Evolutionary conservation across 495 filamentous ascomycete genomes (phyloP), one percentile per base, ranked within the genome.

Genomic region (Trichoderma asperelloides): DNA sequence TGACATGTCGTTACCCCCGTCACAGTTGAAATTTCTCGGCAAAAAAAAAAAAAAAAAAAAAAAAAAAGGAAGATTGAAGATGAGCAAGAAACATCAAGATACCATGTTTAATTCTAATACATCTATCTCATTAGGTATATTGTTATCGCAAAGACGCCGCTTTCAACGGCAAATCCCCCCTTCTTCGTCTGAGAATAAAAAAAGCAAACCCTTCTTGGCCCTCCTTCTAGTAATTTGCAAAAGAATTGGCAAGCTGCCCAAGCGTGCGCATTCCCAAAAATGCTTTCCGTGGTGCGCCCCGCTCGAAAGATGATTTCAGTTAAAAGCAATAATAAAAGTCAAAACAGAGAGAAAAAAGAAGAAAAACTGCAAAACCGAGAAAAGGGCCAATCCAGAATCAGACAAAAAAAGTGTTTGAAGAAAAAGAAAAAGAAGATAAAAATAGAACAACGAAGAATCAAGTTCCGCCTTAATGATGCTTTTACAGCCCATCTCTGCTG

Each of bases 111-210:
- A n/a, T 60, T 60, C 55, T 60, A 60, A 60, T 60, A 60, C 55
- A 60, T 60, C 55, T 60, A 60, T 60, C 25, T 60, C 55, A 60
- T 60, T 60, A 60, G 55, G 55, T 60, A 60, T 60, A 60, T 60
- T 23, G 12, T 28, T 30, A 23, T 21, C 55, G 11, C 23, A 60
- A 60, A 60, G 23, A 60, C 27, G 23, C 25, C 55, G 55, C 23
- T 60, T 7, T 60, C 27, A 7, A 30, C 23, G 55, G 55, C 55
- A 27, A 30, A n/a, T n/a, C 30, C 18, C 16, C 55, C 27, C 27
- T 30, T 60, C 55, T 30, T 28, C 27, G 23, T 16, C 55, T 60
- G 15, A 18, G 8, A 51, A 45, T 2, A 12, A 45, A 45, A 0
- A 12, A 45, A 55, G 5, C 33, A 55, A 27, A 27, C 21, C n/a